Percentiles rank a stretch among this genome's conserved stretches.
phyloP scores from a whole-genome alignment of 2,329 filamentous ascomycete species.

The Leptographium radiaticola region DNA sequence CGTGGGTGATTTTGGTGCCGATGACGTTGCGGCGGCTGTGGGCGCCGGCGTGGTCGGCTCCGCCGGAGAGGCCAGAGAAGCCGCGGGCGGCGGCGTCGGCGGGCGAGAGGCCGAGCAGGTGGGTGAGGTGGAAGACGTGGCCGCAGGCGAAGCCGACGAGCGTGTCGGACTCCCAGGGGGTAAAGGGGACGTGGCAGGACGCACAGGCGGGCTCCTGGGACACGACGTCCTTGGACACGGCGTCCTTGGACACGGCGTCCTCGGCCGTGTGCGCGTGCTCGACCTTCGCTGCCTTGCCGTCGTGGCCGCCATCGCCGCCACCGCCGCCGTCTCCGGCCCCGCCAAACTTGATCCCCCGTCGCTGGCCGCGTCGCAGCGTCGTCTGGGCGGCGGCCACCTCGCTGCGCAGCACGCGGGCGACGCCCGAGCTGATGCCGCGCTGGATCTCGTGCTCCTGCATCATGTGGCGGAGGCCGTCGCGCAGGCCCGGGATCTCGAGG shows the following conservation, averaged over 20 bases:
- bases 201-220: conserved; percentile 42
- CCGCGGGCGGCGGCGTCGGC: conserved; percentile 29
- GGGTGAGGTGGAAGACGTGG: conserved; percentile 67
- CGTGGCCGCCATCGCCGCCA: conserved; percentile 12
- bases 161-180: conserved; percentile 53
- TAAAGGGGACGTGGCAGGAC: conserved; percentile 41
- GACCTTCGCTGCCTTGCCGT: neutral
- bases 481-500: conserved; percentile 78
- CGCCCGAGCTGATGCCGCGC: conserved; percentile 79
- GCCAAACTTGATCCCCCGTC: conserved; percentile 81
- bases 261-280: neutral
- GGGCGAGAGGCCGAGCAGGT: conserved; percentile 46
- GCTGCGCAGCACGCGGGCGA: conserved; percentile 71
- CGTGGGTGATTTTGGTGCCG: conserved; percentile 77
- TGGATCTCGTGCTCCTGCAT: conserved; percentile 95
- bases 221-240: no score
- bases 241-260: neutral
- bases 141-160: conserved; percentile 72
- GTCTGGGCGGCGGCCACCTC: conserved; percentile 81
- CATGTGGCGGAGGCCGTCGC: conserved; percentile 79
- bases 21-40: conserved; percentile 48
- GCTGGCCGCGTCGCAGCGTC: conserved; percentile 64
- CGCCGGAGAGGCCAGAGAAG: conserved; percentile 20
- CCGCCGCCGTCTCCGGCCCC: conserved; percentile 28
- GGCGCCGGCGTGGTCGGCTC: conserved; percentile 24